Percentiles rank a stretch among this genome's conserved stretches.
Evolutionary conservation across 805 yeast genomes (phyloP).

Genomic region (Candida odintsovae): DNA sequence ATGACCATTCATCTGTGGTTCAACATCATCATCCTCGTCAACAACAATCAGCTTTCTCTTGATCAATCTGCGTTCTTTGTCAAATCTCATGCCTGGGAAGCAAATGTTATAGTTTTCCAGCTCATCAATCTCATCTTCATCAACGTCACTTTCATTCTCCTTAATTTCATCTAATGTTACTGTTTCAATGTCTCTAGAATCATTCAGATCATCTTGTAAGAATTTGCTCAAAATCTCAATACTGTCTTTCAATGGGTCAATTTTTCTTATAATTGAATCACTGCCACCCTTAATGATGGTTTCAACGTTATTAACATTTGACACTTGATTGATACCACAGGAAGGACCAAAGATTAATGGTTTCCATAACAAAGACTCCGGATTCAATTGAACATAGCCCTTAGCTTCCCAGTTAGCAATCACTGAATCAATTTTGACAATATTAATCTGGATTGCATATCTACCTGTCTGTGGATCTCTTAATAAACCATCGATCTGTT

Average conservation of each 20-base stretch:
- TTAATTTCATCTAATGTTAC: constrained; percentile 47
- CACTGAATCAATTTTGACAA: constrained; percentile 34
- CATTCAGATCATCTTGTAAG: constrained; percentile 62
- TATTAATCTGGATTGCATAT: constrained; percentile 51
- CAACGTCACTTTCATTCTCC: constrained; percentile 12
- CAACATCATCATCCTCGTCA: constrained; percentile 18
- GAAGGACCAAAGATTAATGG: constrained; percentile 82
- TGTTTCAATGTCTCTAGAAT: constrained; percentile 53
- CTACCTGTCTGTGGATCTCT: constrained; percentile 36
- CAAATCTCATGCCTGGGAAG: constrained; percentile 31
- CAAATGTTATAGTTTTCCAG: constrained; percentile 25
- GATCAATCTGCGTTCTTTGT: constrained; percentile 12
- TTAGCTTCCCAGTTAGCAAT: constrained; percentile 50
- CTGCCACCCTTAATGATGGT: constrained; percentile 12
- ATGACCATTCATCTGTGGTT: not conserved
- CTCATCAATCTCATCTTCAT: constrained; percentile 17
- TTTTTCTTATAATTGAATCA: constrained; percentile 4
- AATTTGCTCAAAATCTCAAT: constrained; percentile 55
- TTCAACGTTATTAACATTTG: constrained; percentile 29
- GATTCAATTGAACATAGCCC: constrained; percentile 44
- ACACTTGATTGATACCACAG: constrained; percentile 63
- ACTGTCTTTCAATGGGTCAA: constrained; percentile 34
- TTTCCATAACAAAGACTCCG: constrained; percentile 64
- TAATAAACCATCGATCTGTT: constrained; percentile 60
- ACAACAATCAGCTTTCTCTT: constrained; percentile 21